phyloP scores from a whole-genome alignment of 2,329 filamentous ascomycete genomes.

The Penicillium sp. region DNA sequence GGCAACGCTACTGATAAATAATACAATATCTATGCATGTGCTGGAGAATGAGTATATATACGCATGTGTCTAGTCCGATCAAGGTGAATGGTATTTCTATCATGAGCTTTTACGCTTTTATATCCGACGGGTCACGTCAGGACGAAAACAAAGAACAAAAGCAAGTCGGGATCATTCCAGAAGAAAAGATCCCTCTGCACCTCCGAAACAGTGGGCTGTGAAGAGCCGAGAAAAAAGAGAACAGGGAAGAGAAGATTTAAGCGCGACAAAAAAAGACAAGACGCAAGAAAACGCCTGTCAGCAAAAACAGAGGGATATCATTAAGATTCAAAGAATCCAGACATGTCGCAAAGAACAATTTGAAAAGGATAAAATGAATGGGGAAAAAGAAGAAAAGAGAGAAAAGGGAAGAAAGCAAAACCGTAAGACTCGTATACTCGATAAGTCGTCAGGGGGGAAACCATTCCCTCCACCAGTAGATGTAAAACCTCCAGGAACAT shows the following conservation, averaged over 20 bases:
- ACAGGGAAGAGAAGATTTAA: constrained; percentile 5
- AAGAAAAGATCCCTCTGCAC: neutral
- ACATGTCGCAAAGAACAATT: constrained; percentile 10
- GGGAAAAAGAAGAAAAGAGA: neutral
- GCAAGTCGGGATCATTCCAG: neutral
- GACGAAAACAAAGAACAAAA: constrained; percentile 6
- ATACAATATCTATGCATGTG: neutral
- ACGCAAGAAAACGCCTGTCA: constrained; percentile 11
- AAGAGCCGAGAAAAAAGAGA: constrained; percentile 8
- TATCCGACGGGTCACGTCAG: constrained; percentile 3
- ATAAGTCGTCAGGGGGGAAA: constrained; percentile 22
- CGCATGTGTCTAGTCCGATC: neutral
- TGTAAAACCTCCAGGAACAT: neutral
- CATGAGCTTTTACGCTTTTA: constrained; percentile 24
- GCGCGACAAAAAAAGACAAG: constrained; percentile 13
- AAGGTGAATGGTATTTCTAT: constrained; percentile 20
- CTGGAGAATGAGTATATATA: neutral
- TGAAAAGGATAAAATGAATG: constrained; percentile 7
- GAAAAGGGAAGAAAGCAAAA: constrained; percentile 4
- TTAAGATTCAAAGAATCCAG: constrained; percentile 25
- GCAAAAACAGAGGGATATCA: constrained; percentile 28
- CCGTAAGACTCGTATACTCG: constrained; percentile 27
- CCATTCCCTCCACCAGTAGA: constrained; percentile 8
- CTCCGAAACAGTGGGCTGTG: neutral
- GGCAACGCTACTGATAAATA: no score